A percentile compares a stretch with the other conserved stretches of the same genome.
Evolutionary conservation across 495 filamentous ascomycete genomes (phyloP).

Genomic region (Penicillium alfredii): DNA sequence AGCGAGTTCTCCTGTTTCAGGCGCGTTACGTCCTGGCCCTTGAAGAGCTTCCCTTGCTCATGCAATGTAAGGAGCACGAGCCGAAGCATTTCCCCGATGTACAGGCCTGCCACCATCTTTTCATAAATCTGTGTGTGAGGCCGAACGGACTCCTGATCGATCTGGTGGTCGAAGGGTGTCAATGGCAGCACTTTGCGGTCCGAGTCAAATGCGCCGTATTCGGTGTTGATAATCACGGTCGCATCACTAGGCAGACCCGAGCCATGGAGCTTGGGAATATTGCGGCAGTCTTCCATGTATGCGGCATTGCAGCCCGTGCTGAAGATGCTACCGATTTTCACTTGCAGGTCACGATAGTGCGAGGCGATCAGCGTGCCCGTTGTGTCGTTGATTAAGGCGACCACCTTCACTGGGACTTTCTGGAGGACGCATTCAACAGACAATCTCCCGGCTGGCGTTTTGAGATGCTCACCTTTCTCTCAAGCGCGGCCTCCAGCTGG

Average conservation of each 20-base stretch:
- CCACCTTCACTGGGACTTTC: constrained; percentile 77
- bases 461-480: constrained; percentile 52
- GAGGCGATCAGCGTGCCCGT: constrained; percentile 92
- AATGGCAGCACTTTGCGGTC: constrained; percentile 72
- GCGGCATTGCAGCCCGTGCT: constrained; percentile 95
- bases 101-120: constrained; percentile 45
- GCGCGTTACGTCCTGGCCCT: constrained; percentile 42
- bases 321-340: constrained; percentile 92
- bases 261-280: constrained; percentile 78
- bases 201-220: constrained; percentile 96
- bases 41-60: constrained; percentile 27
- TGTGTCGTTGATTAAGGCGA: constrained; percentile 90
- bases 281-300: constrained; percentile 83
- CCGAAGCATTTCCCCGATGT: constrained; percentile 43
- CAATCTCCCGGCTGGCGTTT: too few species aligned
- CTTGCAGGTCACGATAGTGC: constrained; percentile 73
- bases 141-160: constrained; percentile 35
- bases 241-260: constrained; percentile 72
- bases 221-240: constrained; percentile 93
- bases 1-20: constrained; percentile 67
- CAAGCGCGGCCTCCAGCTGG: constrained; percentile 74
- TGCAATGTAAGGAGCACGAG: constrained; percentile 35
- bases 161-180: constrained; percentile 28
- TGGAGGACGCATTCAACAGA: constrained; percentile 26
- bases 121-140: constrained; percentile 44